A percentile compares a stretch with the other conserved stretches of the same genome.
These are phyloP conservation scores for Eleusine coracana DNA, from an alignment of 176 grass and related monocot genomes.

Conservation along the genomic window DNA sequence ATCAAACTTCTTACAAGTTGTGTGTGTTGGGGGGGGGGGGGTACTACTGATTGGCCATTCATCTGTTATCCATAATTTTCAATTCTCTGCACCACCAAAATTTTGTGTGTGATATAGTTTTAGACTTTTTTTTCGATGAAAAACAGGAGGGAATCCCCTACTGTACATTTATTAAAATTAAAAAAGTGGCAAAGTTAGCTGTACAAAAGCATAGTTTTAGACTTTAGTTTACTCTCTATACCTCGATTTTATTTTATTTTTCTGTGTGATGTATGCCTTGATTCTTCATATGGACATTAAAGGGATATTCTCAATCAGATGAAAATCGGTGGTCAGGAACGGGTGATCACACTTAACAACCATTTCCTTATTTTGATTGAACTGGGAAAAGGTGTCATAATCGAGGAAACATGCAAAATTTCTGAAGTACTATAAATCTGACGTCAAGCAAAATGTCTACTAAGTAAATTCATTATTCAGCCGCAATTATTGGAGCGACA, in stretches of 20 bases:
- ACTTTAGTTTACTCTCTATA: neutral
- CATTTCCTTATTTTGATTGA: neutral
- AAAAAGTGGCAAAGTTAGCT: too few species aligned
- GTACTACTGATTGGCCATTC: conserved; percentile 11
- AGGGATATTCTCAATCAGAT: neutral
- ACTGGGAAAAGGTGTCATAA: neutral
- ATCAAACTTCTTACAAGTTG: conserved; percentile 30
- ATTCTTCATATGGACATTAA: neutral
- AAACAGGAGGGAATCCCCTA: too few species aligned
- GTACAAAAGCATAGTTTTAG: too few species aligned
- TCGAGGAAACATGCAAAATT: too few species aligned
- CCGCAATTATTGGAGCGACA: neutral
- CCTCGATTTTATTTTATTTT: too few species aligned
- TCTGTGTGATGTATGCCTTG: neutral
- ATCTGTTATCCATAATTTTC: neutral
- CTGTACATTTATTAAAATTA: too few species aligned
- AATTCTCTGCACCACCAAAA: neutral
- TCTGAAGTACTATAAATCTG: neutral
- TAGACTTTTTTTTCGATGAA: too few species aligned
- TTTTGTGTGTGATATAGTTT: neutral
- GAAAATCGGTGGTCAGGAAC: neutral
- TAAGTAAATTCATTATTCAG: neutral
- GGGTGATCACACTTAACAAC: neutral
- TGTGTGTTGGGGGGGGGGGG: neutral
- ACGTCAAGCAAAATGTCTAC: neutral